phyloP scores from a whole-genome alignment of 352 stramenopile species.

The Phytopythium helicoides region DNA sequence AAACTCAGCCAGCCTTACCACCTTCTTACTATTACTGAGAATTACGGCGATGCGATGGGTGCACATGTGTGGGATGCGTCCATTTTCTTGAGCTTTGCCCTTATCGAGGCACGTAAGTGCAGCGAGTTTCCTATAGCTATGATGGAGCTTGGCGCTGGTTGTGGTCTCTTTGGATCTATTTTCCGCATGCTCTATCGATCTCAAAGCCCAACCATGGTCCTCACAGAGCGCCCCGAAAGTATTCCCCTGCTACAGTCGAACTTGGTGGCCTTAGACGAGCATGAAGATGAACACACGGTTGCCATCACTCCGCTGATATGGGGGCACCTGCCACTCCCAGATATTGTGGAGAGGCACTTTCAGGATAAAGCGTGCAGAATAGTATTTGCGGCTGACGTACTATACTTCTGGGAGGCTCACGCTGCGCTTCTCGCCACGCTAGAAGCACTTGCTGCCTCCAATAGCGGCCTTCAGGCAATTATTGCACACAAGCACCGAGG shows the following conservation, averaged over 20 bases:
- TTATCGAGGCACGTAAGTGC: slow-evolving; percentile 8
- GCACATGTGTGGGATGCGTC: slow-evolving; percentile 68
- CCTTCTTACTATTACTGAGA: slow-evolving; percentile 38
- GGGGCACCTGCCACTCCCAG: slow-evolving; percentile 17
- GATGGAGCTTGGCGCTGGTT: slow-evolving; percentile 48
- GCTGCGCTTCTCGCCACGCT: slow-evolving; percentile 41
- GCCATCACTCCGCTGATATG: slow-evolving; percentile 26
- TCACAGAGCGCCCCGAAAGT: slow-evolving; percentile 39
- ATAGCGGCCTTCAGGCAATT: slow-evolving; percentile 14
- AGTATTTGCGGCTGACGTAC: slow-evolving; percentile 51
- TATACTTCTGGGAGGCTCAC: slow-evolving; percentile 63
- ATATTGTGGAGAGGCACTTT: neutral
- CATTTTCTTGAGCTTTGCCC: slow-evolving; percentile 42
- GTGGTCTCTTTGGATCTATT: slow-evolving; percentile 42
- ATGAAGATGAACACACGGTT: slow-evolving; percentile 6
- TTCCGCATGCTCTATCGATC: slow-evolving; percentile 4
- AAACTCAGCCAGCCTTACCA: neutral
- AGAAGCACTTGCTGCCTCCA: neutral
- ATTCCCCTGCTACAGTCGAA: slow-evolving; percentile 26
- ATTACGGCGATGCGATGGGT: slow-evolving; percentile 67
- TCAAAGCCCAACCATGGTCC: slow-evolving; percentile 10
- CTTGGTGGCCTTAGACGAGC: slow-evolving; percentile 10
- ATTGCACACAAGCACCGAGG: slow-evolving; percentile 60
- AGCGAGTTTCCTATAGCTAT: slow-evolving; percentile 1
- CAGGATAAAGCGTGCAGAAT: slow-evolving; percentile 10